These are phyloP conservation scores for Paraphaeosphaeria sporulosa DNA, from an alignment of 2,329 filamentous ascomycete genomes.

Conservation along the genomic window DNA sequence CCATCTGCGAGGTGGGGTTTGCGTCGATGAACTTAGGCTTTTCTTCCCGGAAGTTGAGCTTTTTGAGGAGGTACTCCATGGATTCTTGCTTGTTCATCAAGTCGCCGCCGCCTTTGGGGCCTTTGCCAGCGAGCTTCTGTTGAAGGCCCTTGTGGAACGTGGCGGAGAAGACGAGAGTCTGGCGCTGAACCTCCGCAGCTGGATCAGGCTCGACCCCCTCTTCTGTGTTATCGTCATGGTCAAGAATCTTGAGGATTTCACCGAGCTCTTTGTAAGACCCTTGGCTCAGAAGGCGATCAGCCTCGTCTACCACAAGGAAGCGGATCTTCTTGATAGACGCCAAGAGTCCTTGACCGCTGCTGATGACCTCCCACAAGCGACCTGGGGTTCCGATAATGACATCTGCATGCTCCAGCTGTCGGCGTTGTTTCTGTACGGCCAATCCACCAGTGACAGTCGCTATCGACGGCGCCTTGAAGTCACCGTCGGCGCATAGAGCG, in stretches of 20 bases:
- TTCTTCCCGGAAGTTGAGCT: constrained; percentile 84
- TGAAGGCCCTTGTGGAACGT: constrained; percentile 93
- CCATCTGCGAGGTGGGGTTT: constrained; percentile 90
- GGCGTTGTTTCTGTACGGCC: constrained; percentile 93
- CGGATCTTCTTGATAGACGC: constrained; percentile 74
- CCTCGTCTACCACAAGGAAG: constrained; percentile 92
- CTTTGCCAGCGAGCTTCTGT: constrained; percentile 78
- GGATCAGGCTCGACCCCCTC: constrained; percentile 43
- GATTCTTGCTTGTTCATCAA: constrained; percentile 78
- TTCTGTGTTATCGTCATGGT: constrained; percentile 65
- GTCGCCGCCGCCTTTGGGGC: constrained; percentile 68
- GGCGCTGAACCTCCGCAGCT: constrained; percentile 60
- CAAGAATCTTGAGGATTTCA: constrained; percentile 83
- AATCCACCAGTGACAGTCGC: constrained; percentile 91
- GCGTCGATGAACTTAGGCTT: constrained; percentile 91
- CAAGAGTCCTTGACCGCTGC: constrained; percentile 74
- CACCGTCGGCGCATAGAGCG: constrained; percentile 71
- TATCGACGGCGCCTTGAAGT: constrained; percentile 68
- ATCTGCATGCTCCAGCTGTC: constrained; percentile 82
- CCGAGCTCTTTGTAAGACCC: constrained; percentile 95
- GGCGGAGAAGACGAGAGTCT: constrained; percentile 95
- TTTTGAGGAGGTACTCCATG: constrained; percentile 91
- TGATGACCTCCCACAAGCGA: constrained; percentile 92
- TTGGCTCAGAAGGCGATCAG: constrained; percentile 87
- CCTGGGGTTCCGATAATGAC: constrained; percentile 95